Percentiles rank a stretch among this genome's conserved stretches.
phyloP scores from a whole-genome alignment of 352 stramenopile genomes.

The Elongisporangium prolatum region DNA sequence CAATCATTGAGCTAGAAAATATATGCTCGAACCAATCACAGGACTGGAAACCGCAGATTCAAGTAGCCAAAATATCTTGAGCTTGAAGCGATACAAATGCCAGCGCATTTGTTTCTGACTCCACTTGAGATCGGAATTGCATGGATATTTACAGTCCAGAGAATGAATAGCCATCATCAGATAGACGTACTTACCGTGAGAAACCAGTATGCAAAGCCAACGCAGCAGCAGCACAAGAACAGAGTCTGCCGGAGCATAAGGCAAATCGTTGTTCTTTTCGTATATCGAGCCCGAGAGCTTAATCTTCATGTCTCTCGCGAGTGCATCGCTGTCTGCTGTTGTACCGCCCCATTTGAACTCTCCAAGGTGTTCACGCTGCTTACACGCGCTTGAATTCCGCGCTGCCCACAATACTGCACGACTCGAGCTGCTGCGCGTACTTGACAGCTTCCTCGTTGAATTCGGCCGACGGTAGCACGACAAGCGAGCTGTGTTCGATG shows the following conservation, averaged over 20 bases:
- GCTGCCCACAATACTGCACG: constrained; percentile 74
- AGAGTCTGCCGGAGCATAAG: neutral
- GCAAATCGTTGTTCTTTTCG: neutral
- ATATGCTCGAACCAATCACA: neutral
- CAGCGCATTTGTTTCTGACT: too few species aligned
- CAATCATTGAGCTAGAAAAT: neutral
- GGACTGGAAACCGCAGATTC: neutral
- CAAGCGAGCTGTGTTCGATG: constrained; percentile 64
- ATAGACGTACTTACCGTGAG: too few species aligned
- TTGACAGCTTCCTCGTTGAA: constrained; percentile 60
- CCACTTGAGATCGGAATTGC: too few species aligned
- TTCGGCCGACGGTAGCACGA: constrained; percentile 75
- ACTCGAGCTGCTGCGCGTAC: constrained; percentile 72
- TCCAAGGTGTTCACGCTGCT: constrained; percentile 6
- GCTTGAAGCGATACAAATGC: too few species aligned
- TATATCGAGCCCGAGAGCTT: neutral
- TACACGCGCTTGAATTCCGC: constrained; percentile 83
- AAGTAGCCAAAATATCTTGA: neutral
- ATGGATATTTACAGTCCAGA: too few species aligned
- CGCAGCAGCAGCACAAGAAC: neutral
- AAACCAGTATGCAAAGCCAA: too few species aligned
- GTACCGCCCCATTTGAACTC: neutral
- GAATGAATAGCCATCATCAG: too few species aligned
- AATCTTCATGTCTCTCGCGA: neutral
- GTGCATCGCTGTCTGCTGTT: neutral